Evolutionary conservation across 345 rosid species (phyloP), one percentile per base, ranked within the genome.

Genomic region (Ceriops zippeliana): DNA sequence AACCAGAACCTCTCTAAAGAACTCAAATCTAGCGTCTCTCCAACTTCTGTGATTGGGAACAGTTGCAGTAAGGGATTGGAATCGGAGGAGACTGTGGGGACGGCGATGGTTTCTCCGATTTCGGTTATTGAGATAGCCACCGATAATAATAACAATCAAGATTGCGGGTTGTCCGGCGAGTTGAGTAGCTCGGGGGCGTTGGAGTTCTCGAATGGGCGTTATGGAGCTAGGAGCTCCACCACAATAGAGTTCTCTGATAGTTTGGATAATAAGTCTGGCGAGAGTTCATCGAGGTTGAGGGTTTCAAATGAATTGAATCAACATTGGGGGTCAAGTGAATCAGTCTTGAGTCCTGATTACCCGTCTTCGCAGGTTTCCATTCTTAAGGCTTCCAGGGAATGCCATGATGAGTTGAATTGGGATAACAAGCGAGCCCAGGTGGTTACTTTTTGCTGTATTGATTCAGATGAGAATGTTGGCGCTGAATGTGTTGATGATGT

Each of bases 281-380:
- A 68, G 64, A 77, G 86, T 66, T 86, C 92, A 9, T 80, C 69
- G 17, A 65, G 76, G 47, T 69, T 79, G 54, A 76, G 88, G 77
- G 80, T 71, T 35, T 82, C 89, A 4, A 79, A 78, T 75, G 86
- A 85, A 58, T 76, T 73, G 49, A 90, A 81, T 68, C 83, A 80
- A 34, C 91, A 87, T 71, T 92, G 98, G 98, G 93, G 68, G 52
- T 90, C 97, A 1, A 96, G 68, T 66, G 97, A 85, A 60, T 92
- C 98, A 0, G 86, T 89, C 51, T 52, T 90, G 86, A 95, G 99
- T 62, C 74, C 82, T 73, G 99, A 95, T 67, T 95, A 86, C 72
- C 96, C 96, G 0, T 95, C 99, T 64, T 88, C 96, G 1, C 78
- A 88, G 70, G 95, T 88, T 78, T 84, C 86, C 9, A 78, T 75